Conservation (phyloP, 2,329 filamentous ascomycete genomes). For the Elsinoe perseae region DNA sequence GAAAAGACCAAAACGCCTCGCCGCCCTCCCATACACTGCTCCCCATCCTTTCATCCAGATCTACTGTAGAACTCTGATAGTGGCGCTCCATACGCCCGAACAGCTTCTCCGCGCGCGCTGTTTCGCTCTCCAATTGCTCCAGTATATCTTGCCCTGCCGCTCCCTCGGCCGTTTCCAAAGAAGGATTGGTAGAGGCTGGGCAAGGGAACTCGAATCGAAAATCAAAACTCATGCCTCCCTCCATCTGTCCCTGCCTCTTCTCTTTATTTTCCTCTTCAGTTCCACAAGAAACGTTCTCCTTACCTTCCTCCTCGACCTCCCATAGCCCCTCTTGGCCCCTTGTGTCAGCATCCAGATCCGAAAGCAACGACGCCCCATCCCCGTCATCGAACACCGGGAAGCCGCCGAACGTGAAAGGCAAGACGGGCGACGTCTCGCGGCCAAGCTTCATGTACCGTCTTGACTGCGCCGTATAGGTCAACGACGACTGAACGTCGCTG, state of each 20-base stretch:
- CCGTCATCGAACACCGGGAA: conserved; percentile 13
- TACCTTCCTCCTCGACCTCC: conserved; percentile 16
- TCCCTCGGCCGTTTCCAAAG: neutral
- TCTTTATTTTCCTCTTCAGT: neutral
- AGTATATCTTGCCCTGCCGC: neutral
- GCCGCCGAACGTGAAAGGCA: conserved; percentile 24
- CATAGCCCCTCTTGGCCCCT: conserved; percentile 18
- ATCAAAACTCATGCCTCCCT: neutral
- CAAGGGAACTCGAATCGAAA: conserved; percentile 3
- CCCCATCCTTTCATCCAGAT: conserved; percentile 36
- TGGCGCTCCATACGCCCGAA: neutral
- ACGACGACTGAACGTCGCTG: conserved; percentile 28
- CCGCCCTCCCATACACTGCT: conserved; percentile 34
- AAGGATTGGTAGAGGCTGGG: neutral
- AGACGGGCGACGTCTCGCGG: conserved; percentile 31
- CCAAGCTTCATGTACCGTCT: conserved; percentile 35
- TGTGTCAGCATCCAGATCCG: conserved; percentile 18
- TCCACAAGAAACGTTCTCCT: neutral
- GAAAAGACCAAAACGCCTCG: conserved; percentile 26
- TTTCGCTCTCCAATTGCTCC: neutral
- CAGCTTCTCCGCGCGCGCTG: neutral
- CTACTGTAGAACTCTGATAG: neutral
- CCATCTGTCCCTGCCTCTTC: neutral
- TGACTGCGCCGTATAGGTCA: conserved; percentile 23
- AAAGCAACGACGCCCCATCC: conserved; percentile 24